phyloP scores from a whole-genome alignment of 1,284 basidiomycete species.

The Microbotryum lychnidis-dioicae region DNA sequence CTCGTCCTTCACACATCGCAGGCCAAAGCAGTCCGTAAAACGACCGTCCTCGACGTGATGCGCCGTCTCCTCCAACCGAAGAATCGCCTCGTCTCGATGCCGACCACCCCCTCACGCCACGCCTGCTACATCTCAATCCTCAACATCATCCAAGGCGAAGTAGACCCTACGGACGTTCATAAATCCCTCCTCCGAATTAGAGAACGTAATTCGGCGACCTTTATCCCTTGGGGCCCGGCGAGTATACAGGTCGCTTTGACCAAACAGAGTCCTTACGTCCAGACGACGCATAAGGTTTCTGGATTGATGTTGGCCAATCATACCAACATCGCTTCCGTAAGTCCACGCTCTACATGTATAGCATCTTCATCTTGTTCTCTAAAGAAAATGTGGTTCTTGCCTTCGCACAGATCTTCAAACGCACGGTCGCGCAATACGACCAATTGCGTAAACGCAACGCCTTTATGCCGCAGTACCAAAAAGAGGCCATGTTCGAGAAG shows the following conservation, averaged over 20 bases:
- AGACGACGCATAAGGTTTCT: conserved; percentile 60
- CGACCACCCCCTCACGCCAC: conserved; percentile 38
- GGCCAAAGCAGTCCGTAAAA: conserved; percentile 82
- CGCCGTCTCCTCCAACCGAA: conserved; percentile 93
- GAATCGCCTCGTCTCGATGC: conserved; percentile 95
- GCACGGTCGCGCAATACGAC: conserved; percentile 94
- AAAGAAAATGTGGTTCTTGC: too few relatives aligned
- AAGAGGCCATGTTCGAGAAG: conserved; percentile 87
- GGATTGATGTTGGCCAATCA: conserved; percentile 99
- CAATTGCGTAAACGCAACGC: conserved; percentile 79
- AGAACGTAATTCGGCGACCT: conserved; percentile 91
- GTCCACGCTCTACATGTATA: conserved; percentile 37
- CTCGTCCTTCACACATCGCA: conserved; percentile 36
- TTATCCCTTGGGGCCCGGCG: conserved; percentile 98
- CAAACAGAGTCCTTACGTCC: conserved; percentile 78
- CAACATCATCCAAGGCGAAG: conserved; percentile 97
- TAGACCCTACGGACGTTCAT: conserved; percentile 96
- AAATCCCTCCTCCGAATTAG: conserved; percentile 94
- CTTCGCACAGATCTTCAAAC: conserved; percentile 69
- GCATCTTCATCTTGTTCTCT: too few relatives aligned
- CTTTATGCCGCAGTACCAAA: conserved; percentile 95
- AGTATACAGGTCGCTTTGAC: conserved; percentile 96
- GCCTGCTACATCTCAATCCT: conserved; percentile 91
- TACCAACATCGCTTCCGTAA: conserved; percentile 86
- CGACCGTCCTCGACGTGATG: conserved; percentile 97